Evolutionary conservation across 306 rosid genomes (phyloP).

Genomic region (Quercus berberidifolia): DNA sequence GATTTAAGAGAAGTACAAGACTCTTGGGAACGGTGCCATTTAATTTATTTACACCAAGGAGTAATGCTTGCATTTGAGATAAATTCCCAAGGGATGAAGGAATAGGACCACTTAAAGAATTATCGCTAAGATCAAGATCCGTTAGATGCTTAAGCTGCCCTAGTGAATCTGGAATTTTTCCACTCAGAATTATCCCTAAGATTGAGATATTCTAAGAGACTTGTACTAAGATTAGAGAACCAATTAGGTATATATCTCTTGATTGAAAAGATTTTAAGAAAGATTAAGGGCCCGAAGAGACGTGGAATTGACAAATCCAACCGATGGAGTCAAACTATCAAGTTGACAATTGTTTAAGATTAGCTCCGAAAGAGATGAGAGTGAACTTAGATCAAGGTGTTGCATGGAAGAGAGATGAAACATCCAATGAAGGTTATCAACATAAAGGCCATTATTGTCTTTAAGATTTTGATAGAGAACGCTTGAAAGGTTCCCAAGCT

Average conservation of each 20-base stretch:
- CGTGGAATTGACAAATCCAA: background rate
- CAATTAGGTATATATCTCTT: background rate
- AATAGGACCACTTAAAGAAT: background rate
- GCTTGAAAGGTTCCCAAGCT: slow-evolving; percentile 20
- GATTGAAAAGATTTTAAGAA: background rate
- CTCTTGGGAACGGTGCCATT: background rate
- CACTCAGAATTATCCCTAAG: background rate
- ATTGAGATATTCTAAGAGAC: background rate
- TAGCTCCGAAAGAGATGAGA: slow-evolving; percentile 7
- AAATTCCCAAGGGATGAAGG: background rate
- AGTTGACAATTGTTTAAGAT: accelerated
- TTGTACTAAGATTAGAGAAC: background rate
- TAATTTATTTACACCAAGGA: background rate
- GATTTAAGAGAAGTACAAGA: background rate
- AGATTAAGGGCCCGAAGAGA: background rate
- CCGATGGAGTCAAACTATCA: background rate
- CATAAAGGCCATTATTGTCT: background rate
- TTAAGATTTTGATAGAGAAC: background rate
- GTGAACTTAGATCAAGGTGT: slow-evolving; percentile 2
- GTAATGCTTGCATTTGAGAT: background rate
- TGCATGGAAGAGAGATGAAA: background rate
- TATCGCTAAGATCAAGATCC: background rate
- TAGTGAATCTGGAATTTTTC: background rate
- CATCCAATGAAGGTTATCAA: background rate
- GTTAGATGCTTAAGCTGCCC: background rate